These are phyloP conservation scores for Pseudocercospora macadamiae DNA, from an alignment of 2,329 filamentous ascomycete genomes.

Conservation along the genomic window DNA sequence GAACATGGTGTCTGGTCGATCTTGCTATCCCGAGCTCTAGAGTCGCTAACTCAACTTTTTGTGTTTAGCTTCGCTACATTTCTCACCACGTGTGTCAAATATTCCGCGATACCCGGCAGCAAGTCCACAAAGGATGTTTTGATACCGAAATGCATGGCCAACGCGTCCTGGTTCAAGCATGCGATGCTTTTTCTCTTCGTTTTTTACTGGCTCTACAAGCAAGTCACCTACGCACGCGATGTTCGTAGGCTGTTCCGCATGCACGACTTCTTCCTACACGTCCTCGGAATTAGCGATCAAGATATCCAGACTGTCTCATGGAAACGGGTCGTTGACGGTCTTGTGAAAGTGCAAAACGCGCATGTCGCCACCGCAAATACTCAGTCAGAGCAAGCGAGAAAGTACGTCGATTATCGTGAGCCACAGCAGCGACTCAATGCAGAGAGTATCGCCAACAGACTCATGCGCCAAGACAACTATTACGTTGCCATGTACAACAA, in stretches of 20 bases:
- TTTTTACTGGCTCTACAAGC: constrained; percentile 82
- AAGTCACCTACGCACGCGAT: constrained; percentile 73
- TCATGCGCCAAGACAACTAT: constrained; percentile 97
- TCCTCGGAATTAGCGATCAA: constrained; percentile 79
- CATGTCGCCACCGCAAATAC: constrained; percentile 77
- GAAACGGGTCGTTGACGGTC: constrained; percentile 83
- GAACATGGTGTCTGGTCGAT: constrained; percentile 87
- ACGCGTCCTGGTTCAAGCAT: constrained; percentile 77
- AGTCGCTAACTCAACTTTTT: constrained; percentile 79
- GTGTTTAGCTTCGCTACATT: constrained; percentile 82
- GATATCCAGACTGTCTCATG: constrained; percentile 95
- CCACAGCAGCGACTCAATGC: constrained; percentile 84
- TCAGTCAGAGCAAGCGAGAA: constrained; percentile 61
- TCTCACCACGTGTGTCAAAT: constrained; percentile 83
- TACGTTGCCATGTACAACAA: constrained; percentile 97
- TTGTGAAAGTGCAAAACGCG: constrained; percentile 81
- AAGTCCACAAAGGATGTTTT: constrained; percentile 64
- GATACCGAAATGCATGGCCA: constrained; percentile 71
- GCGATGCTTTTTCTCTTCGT: constrained; percentile 80
- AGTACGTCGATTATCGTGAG: constrained; percentile 60
- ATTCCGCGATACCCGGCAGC: constrained; percentile 68
- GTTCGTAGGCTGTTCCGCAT: constrained; percentile 73
- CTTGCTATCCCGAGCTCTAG: constrained; percentile 69
- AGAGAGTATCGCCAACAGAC: constrained; percentile 91
- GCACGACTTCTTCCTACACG: constrained; percentile 81